These are phyloP conservation scores for Coniochaeta pulveracea DNA, from an alignment of 2,329 filamentous ascomycete species.

Conservation along the genomic window DNA sequence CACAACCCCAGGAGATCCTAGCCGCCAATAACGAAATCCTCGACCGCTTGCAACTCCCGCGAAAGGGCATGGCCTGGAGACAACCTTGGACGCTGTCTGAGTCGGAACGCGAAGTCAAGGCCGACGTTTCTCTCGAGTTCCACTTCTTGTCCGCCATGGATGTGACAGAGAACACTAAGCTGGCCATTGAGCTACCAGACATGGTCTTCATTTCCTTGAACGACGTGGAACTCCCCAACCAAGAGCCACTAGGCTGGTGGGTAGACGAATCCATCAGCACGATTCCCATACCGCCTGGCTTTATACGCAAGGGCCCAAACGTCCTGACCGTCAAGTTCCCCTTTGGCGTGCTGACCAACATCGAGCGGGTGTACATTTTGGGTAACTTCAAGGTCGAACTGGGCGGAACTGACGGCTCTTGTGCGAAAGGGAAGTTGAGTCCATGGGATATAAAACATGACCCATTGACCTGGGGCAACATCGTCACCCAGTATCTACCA, in stretches of 20 bases:
- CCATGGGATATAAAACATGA: slow-evolving; percentile 3
- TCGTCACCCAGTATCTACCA: slow-evolving; percentile 14
- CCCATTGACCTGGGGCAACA: slow-evolving; percentile 14
- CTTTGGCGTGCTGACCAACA: slow-evolving; percentile 16
- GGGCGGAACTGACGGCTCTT: neutral
- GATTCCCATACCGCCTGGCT: slow-evolving; percentile 10
- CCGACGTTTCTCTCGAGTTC: slow-evolving; percentile 13
- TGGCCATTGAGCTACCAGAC: slow-evolving; percentile 16
- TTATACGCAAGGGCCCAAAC: slow-evolving; percentile 14
- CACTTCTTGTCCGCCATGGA: slow-evolving; percentile 12
- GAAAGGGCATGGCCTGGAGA: slow-evolving; percentile 14
- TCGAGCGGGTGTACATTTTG: slow-evolving; percentile 19
- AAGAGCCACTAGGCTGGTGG: slow-evolving; percentile 13
- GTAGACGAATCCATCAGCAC: slow-evolving; percentile 19
- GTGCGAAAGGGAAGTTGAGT: slow-evolving; percentile 4
- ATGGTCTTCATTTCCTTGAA: slow-evolving; percentile 12
- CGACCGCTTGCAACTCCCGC: slow-evolving; percentile 12
- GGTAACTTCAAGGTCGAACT: slow-evolving; percentile 16
- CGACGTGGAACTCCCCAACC: neutral
- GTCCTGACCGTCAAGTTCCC: slow-evolving; percentile 13
- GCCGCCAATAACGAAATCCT: slow-evolving; percentile 19
- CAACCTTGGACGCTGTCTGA: slow-evolving; percentile 16
- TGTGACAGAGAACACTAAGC: slow-evolving; percentile 5
- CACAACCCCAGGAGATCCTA: slow-evolving; percentile 13
- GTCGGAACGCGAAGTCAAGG: slow-evolving; percentile 11